Evolutionary conservation across 2,329 filamentous ascomycete genomes (phyloP), one percentile per base, ranked within the genome.

Genomic region (Colletotrichum noveboracense): DNA sequence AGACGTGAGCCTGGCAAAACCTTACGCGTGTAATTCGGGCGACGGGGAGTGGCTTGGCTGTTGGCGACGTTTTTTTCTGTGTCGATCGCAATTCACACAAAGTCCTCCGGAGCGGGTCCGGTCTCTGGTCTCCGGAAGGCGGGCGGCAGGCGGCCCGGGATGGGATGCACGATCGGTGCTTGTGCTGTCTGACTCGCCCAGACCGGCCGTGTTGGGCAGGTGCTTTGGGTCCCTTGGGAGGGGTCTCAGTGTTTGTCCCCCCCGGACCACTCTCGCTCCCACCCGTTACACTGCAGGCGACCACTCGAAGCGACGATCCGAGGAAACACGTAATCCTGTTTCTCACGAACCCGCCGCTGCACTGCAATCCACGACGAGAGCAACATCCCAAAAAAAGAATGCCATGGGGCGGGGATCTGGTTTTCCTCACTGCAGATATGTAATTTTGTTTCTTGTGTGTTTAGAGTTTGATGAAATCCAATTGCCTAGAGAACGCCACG

Each of bases 401-500:
- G 8, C 24, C 21, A 24, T 58, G 21, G 32, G 30, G 16, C 43
- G 10, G 9, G 13, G 34, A 43, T n/a, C 18, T n/a, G 32, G 8
- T 61, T 56, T 56, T 24, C 56, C 66, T 64, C 55, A 73, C 58
- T 12, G 34, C 21, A 43, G 14, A 58, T 36, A 13, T 38, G 21
- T 21, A 28, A 30, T 68, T 62, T 61, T 61, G 18, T 61, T 61
- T 30, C 28, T 61, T 32, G 30, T 32, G 30, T 61, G 58, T 21
- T 56, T 61, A 32, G 38, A 34, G 38, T 73, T 16, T 75, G 56
- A 73, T 55, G 56, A 70, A 70, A 70, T 70, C 70, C 58, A 58
- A 71, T 67, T 75, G 43, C 70, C 70, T 68, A 75, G 69, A 72
- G 66, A 75, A 75, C 70, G 70, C 73, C 73, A 73, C 73, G 73